phyloP scores from a whole-genome alignment of 2,329 filamentous ascomycete genomes.

The Juglanconis oblonga region DNA sequence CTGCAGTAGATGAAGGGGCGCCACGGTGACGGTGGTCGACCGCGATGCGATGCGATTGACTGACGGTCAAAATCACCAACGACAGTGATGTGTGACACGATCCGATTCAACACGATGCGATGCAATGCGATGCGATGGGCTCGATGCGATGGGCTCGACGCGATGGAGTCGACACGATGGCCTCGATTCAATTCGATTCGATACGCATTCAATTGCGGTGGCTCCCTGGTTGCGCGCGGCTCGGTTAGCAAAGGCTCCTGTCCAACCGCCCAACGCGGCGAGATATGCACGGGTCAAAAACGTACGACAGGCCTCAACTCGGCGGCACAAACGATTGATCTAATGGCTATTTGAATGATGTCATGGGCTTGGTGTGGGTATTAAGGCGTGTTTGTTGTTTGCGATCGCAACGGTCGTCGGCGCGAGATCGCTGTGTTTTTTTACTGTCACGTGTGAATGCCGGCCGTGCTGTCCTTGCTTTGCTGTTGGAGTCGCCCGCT shows the following conservation, averaged over 20 bases:
- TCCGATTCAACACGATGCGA: not conserved
- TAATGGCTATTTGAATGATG: slow-evolving; percentile 17
- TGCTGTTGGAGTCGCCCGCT: not conserved
- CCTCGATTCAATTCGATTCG: not conserved
- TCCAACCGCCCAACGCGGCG: not conserved
- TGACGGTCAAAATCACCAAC: not conserved
- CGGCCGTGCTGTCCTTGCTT: not conserved
- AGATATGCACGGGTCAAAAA: slow-evolving; percentile 2
- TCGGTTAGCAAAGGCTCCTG: not conserved
- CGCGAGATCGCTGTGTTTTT: slow-evolving; percentile 14
- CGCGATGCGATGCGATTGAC: not conserved
- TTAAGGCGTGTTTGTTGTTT: slow-evolving; percentile 11
- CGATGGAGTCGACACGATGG: not conserved
- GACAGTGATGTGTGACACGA: not conserved
- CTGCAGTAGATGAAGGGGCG: slow-evolving; percentile 33
- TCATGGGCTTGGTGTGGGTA: slow-evolving; percentile 15
- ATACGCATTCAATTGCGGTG: not conserved
- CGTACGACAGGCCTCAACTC: slow-evolving; percentile 7
- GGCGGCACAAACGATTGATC: slow-evolving; percentile 1
- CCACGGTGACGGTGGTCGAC: slow-evolving; percentile 28
- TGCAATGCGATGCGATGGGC: not conserved
- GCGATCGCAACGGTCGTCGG: slow-evolving; percentile 15
- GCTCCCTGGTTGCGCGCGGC: not conserved
- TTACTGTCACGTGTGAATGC: slow-evolving; percentile 14
- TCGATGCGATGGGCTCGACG: not conserved